A percentile compares a stretch with the other conserved stretches of the same genome.
Evolutionary conservation across 2,329 filamentous ascomycete genomes (phyloP).

Genomic region (Pseudogymnoascus sp.): DNA sequence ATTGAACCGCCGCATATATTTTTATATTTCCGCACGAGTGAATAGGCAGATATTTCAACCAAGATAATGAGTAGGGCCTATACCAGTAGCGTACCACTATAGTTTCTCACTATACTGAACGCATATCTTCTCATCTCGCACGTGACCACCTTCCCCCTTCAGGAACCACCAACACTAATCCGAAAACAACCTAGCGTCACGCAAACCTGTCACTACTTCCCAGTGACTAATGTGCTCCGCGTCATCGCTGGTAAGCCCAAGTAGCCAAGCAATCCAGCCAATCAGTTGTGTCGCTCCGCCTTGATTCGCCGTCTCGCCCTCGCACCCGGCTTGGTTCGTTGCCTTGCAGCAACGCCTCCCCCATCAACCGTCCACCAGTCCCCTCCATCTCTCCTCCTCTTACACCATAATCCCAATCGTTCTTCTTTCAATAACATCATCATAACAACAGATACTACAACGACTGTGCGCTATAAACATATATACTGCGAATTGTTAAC

Average conservation of each 20-base stretch:
- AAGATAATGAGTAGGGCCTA: background rate
- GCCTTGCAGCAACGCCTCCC: conserved; percentile 2
- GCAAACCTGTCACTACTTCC: background rate
- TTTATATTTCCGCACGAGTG: background rate
- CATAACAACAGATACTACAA: background rate
- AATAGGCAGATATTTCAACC: background rate
- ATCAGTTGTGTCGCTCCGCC: background rate
- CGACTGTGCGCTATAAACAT: background rate
- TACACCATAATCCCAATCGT: background rate
- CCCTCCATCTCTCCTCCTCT: background rate
- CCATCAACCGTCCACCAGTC: background rate
- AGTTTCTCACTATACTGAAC: background rate
- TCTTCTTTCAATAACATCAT: background rate
- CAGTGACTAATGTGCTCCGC: conserved; percentile 1
- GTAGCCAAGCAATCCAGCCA: background rate
- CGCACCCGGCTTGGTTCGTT: conserved; percentile 5
- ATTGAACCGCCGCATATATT: background rate
- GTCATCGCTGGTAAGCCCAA: background rate
- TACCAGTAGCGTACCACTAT: background rate
- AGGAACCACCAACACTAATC: background rate
- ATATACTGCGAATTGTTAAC: background rate
- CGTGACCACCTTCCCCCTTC: conserved; percentile 2
- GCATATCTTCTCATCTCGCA: background rate
- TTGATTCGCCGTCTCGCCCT: background rate
- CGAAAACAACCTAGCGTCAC: background rate